These are phyloP conservation scores for Paramecium sonneborni DNA, from an alignment of 73 alveolate genomes.

Conservation along the genomic window DNA sequence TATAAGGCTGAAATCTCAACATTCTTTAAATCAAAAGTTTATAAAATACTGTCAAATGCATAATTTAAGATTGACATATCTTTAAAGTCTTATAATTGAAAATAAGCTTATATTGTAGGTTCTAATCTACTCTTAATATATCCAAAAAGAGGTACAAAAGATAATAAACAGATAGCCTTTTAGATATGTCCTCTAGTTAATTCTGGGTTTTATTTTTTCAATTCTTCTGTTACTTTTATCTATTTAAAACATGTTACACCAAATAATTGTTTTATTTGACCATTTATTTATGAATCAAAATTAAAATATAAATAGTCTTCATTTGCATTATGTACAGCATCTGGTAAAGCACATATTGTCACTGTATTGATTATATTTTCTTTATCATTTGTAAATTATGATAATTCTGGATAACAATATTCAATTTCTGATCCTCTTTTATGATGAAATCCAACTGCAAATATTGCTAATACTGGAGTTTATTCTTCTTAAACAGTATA, in stretches of 20 bases:
- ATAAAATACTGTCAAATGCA: constrained; percentile 59
- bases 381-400: neutral
- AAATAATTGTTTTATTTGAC: constrained; percentile 11
- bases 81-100: constrained; percentile 51
- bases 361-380: constrained; percentile 45
- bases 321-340: constrained; percentile 65
- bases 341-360: constrained; percentile 58
- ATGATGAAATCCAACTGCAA: constrained; percentile 68
- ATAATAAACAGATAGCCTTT: constrained; percentile 42
- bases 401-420: constrained; percentile 48
- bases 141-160: constrained; percentile 56
- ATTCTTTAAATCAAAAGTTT: constrained; percentile 46
- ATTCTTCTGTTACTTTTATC: constrained; percentile 61
- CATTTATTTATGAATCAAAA: constrained; percentile 33
- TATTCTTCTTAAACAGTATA: neutral
- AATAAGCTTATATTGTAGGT: constrained; percentile 62
- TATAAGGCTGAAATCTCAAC: constrained; percentile 32
- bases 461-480: constrained; percentile 57
- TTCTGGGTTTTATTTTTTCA: constrained; percentile 54
- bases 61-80: constrained; percentile 41
- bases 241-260: constrained; percentile 66
- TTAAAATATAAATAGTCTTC: constrained; percentile 64
- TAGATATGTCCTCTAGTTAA: constrained; percentile 63
- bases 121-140: constrained; percentile 60
- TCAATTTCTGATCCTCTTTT: constrained; percentile 66